Evolutionary conservation across 2,329 filamentous ascomycete genomes (phyloP), one percentile per base, ranked within the genome.

Genomic region (Trichophyton equinum): DNA sequence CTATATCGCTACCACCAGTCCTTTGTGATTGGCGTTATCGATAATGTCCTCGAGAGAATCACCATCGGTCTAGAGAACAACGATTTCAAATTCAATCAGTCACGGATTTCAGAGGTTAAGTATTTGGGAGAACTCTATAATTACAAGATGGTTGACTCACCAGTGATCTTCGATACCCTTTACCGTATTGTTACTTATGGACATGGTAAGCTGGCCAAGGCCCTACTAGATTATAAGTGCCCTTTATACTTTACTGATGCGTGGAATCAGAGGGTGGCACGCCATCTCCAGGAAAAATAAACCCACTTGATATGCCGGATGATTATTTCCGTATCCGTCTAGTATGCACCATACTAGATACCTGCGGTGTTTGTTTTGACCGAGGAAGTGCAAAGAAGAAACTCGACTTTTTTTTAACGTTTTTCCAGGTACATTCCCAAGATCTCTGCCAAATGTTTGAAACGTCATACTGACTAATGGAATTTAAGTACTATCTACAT

Each of bases 51-150:
- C 15, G 95, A 99, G 73, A 87, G 89, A 4, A 87, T 99, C 65
- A 87, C 83, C 0, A 82, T 95, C 65, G 94, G 94, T 0, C 79
- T 99, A 1, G 94, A 99, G 74, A 84, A 91, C 67, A 97, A 97
- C 68, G 94, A 99, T 71, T 99, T 96, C 80, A 91, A 95, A 69
- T 95, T 91, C 76, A 96, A 95, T 71, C 94, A 99, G 74, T 87
- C 91, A 62, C 87, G 94, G 22, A 86, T 99, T 64, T 89, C 95
- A 2, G 92, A 97, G 73, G 89, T 96, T 69, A 97, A 96, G 72
- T 99, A 96, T 71, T 80, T 99, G 4, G 91, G 89, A 22, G 94
- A 99, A 74, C 82, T 99, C 8, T 99, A 99, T 77, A 96, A 96
- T 69, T 99, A 97, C 72, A 88, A 94, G 61, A 89, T 99, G 83